These are phyloP conservation scores for Simplicillium sp. DNA, from an alignment of 2,329 filamentous ascomycete genomes.

Conservation along the genomic window DNA sequence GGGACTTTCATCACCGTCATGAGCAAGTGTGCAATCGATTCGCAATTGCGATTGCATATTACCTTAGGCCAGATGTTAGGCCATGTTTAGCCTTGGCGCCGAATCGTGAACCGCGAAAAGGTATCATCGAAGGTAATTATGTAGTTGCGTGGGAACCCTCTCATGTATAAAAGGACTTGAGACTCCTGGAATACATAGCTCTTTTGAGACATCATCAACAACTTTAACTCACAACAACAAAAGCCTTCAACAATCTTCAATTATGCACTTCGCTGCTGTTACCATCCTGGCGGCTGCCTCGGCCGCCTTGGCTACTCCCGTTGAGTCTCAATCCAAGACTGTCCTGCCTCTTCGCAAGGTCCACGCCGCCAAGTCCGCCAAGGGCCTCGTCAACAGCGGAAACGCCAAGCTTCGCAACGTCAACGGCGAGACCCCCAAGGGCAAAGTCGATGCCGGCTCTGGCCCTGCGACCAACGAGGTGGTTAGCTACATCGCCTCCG, in stretches of 20 bases:
- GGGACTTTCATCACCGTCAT: too few species aligned
- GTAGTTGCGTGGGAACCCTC: too few species aligned
- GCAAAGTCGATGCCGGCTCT: constrained; percentile 8
- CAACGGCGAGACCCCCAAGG: constrained; percentile 9
- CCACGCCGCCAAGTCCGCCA: constrained; percentile 13
- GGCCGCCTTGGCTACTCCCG: constrained; percentile 13
- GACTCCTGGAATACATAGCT: too few species aligned
- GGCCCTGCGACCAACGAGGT: constrained; percentile 16
- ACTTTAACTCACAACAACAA: background rate
- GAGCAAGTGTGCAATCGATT: too few species aligned
- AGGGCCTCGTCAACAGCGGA: constrained; percentile 13
- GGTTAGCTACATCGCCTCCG: constrained; percentile 15
- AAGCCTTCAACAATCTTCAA: background rate
- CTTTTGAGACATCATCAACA: background rate
- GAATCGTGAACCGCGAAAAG: too few species aligned
- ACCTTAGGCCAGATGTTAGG: background rate
- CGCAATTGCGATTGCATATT: too few species aligned
- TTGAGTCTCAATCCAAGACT: constrained; percentile 11
- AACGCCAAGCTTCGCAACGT: constrained; percentile 13
- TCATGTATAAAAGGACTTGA: too few species aligned
- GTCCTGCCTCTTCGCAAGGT: constrained; percentile 13
- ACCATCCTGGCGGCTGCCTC: constrained; percentile 8
- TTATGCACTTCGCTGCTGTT: constrained; percentile 3
- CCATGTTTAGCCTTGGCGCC: too few species aligned
- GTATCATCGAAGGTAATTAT: too few species aligned